Evolutionary conservation across 108 stramenopile genomes (phyloP).

Genomic region (Nitzschia inconspicua): DNA sequence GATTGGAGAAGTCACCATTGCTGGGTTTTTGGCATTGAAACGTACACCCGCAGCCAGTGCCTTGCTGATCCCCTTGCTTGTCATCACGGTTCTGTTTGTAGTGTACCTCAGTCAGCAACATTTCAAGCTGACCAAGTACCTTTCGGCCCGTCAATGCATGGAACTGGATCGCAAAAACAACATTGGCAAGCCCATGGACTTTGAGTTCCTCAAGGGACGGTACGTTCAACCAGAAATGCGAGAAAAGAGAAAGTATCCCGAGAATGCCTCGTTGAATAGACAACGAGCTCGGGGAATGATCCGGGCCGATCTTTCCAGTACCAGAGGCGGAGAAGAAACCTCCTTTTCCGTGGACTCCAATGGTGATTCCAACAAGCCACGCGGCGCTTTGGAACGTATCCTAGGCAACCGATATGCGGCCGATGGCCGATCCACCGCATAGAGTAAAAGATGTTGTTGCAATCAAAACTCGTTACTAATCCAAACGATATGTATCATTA

Average conservation of each 20-base stretch:
- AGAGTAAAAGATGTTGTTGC: no score
- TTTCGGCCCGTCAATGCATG: slow-evolving; percentile 37
- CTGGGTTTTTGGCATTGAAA: slow-evolving; percentile 49
- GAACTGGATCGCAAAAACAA: slow-evolving; percentile 25
- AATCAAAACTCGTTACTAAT: no score
- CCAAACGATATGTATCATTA: no score
- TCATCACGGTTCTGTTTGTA: slow-evolving; percentile 48
- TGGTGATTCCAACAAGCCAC: no score
- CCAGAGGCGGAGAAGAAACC: no score
- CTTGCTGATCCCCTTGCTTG: slow-evolving; percentile 46
- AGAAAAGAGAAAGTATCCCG: slow-evolving; percentile 39
- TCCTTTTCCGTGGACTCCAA: no score
- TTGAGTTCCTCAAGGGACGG: slow-evolving; percentile 30
- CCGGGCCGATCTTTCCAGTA: no score
- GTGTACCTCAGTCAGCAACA: slow-evolving; percentile 60
- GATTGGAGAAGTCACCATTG: slow-evolving; percentile 48
- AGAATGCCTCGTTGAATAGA: slow-evolving; percentile 22
- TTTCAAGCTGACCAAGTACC: slow-evolving; percentile 40
- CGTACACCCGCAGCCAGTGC: slow-evolving; percentile 26
- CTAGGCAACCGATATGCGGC: no score
- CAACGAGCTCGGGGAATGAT: slow-evolving; percentile 3
- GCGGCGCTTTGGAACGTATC: no score
- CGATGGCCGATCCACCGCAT: no score
- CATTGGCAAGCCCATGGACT: slow-evolving; percentile 16
- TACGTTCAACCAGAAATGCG: slow-evolving; percentile 60